Conservation (phyloP, 1,284 basidiomycete species). For the Papiliotrema nemorosa region DNA sequence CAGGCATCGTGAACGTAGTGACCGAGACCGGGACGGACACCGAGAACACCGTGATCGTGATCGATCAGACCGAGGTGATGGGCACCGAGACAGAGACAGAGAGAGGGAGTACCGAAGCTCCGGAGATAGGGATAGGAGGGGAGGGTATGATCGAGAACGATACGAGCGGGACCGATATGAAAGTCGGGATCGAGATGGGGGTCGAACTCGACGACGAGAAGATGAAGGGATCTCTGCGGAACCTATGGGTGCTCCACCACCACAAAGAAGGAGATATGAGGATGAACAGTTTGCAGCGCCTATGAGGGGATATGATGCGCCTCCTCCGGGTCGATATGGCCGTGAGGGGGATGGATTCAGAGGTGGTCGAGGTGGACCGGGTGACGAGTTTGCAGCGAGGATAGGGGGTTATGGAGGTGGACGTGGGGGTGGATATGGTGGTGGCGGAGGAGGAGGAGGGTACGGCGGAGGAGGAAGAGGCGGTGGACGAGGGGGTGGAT, state of each 20-base stretch:
- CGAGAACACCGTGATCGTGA: constrained; percentile 5
- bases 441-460: constrained; percentile 17
- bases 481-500: constrained; percentile 33
- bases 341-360: constrained; percentile 53
- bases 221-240: constrained; percentile 18
- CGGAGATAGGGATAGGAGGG: not conserved
- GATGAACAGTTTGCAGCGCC: constrained; percentile 21
- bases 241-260: constrained; percentile 16
- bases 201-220: constrained; percentile 10
- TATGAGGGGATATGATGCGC: constrained; percentile 17
- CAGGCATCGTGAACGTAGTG: constrained; percentile 16
- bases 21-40: too few species aligned
- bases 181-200: constrained; percentile 7
- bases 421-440: constrained; percentile 21
- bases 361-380: constrained; percentile 47
- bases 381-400: too few species aligned
- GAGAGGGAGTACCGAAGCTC: constrained; percentile 4
- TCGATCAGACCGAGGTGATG: constrained; percentile 5
- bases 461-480: constrained; percentile 18
- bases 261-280: constrained; percentile 15
- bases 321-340: constrained; percentile 16
- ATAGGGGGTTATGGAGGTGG: constrained; percentile 46
- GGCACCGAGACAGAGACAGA: constrained; percentile 9
- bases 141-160: constrained; percentile 10
- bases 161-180: constrained; percentile 13